These are phyloP conservation scores for Metschnikowia similis DNA, from an alignment of 805 yeast species.

Conservation along the genomic window DNA sequence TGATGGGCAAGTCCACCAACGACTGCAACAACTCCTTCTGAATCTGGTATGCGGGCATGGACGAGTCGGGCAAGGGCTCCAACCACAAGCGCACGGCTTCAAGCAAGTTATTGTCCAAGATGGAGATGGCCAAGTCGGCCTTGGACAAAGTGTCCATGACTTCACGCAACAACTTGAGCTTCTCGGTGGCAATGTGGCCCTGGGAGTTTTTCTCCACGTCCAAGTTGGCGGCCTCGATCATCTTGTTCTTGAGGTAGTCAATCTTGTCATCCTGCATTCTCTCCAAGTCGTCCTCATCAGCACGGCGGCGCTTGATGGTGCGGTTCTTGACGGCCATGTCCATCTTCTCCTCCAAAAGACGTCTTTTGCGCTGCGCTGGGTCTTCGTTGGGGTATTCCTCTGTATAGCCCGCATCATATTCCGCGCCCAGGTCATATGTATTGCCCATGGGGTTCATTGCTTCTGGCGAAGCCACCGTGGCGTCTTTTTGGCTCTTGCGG, in stretches of 20 bases:
- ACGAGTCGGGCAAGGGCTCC: slow-evolving; percentile 97
- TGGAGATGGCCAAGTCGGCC: slow-evolving; percentile 84
- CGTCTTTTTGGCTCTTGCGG: slow-evolving; percentile 12
- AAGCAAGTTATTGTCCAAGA: slow-evolving; percentile 86
- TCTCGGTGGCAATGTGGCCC: slow-evolving; percentile 68
- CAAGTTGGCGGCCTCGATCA: slow-evolving; percentile 82
- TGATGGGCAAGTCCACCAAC: slow-evolving; percentile 76
- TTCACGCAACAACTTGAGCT: slow-evolving; percentile 72
- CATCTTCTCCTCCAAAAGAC: slow-evolving; percentile 75
- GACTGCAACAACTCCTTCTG: slow-evolving; percentile 82
- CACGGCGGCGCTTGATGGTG: slow-evolving; percentile 57
- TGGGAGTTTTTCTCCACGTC: slow-evolving; percentile 61
- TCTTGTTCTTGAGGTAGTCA: slow-evolving; percentile 73
- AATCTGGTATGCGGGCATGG: slow-evolving; percentile 95
- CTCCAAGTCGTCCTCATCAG: slow-evolving; percentile 91
- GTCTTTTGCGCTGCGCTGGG: slow-evolving; percentile 49
- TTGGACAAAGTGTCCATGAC: slow-evolving; percentile 74
- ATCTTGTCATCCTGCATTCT: slow-evolving; percentile 92
- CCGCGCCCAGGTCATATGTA: neutral
- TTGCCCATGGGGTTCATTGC: slow-evolving; percentile 8
- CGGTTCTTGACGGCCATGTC: slow-evolving; percentile 69
- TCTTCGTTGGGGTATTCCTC: slow-evolving; percentile 25
- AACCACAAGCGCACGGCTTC: slow-evolving; percentile 96
- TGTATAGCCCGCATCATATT: neutral
- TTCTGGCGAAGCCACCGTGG: slow-evolving; percentile 3